Evolutionary conservation across 1,284 basidiomycete genomes (phyloP).

Genomic region (Sporisorium scitamineum): DNA sequence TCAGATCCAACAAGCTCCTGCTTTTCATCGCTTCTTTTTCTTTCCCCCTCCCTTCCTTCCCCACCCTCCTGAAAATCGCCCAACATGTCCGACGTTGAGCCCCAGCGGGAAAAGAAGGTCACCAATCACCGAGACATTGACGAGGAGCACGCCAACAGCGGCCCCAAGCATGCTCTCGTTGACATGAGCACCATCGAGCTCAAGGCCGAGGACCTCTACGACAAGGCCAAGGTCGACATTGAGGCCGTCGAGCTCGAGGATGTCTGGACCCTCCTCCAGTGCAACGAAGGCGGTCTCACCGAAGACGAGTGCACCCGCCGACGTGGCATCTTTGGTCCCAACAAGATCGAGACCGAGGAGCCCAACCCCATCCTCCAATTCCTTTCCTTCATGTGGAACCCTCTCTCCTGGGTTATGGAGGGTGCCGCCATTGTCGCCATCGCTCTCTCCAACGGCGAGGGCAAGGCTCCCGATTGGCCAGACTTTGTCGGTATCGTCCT

Average conservation of each 20-base stretch:
- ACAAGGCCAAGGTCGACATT: constrained; percentile 98
- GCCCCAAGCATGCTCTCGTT: constrained; percentile 68
- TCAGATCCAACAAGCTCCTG: constrained; percentile 8
- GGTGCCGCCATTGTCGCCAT: constrained; percentile 96
- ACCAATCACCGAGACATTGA: constrained; percentile 59
- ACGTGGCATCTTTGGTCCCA: constrained; percentile 93
- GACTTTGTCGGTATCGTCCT: constrained; percentile 97
- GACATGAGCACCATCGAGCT: constrained; percentile 78
- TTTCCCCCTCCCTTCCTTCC: constrained; percentile 4
- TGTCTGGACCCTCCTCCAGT: constrained; percentile 95
- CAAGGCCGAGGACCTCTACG: constrained; percentile 92
- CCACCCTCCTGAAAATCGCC: constrained; percentile 7
- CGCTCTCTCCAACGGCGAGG: constrained; percentile 91
- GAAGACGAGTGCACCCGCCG: constrained; percentile 83
- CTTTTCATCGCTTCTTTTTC: too few species aligned
- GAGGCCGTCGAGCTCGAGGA: constrained; percentile 97
- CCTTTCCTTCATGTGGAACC: constrained; percentile 66
- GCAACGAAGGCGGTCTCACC: constrained; percentile 81
- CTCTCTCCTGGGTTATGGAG: constrained; percentile 91
- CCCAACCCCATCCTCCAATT: constrained; percentile 77
- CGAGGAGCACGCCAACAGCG: constrained; percentile 52
- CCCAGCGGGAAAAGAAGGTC: constrained; percentile 55
- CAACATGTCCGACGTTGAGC: constrained; percentile 46
- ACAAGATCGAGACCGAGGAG: constrained; percentile 80
- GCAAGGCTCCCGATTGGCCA: constrained; percentile 89